Evolutionary conservation across 2,329 filamentous ascomycete genomes (phyloP).

Genomic region (Microascus cirrosus): DNA sequence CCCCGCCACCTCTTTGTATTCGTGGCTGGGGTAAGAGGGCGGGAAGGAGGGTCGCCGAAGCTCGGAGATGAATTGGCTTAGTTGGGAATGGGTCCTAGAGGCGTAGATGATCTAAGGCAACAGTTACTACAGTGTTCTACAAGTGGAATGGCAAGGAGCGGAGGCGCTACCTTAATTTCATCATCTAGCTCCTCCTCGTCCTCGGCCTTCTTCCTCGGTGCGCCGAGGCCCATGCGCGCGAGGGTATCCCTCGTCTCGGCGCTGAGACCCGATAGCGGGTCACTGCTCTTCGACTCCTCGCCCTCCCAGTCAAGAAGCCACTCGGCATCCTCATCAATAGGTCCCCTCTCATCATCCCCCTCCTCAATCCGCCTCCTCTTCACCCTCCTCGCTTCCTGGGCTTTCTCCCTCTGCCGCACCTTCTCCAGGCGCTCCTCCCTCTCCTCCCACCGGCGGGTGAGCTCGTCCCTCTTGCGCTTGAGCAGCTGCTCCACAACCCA

Average conservation of each 20-base stretch:
- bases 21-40: conserved; percentile 45
- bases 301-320: conserved; percentile 65
- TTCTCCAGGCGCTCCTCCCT: conserved; percentile 60
- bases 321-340: conserved; percentile 42
- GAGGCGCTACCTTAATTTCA: conserved; percentile 49
- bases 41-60: conserved; percentile 69
- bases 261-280: conserved; percentile 48
- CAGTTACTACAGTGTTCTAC: conserved; percentile 16
- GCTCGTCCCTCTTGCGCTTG: conserved; percentile 54
- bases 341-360: background rate
- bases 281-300: conserved; percentile 16
- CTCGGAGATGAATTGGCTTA: conserved; percentile 80
- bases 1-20: background rate
- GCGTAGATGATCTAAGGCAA: conserved; percentile 66
- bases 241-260: conserved; percentile 66
- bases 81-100: conserved; percentile 83
- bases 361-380: conserved; percentile 36
- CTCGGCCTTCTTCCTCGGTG: conserved; percentile 20
- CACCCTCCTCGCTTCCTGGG: conserved; percentile 36
- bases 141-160: background rate
- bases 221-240: conserved; percentile 47
- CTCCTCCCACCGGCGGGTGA: conserved; percentile 57
- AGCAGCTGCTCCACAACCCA: conserved; percentile 77
- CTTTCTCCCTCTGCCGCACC: conserved; percentile 52
- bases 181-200: conserved; percentile 41